Conservation (phyloP, 2,329 filamentous ascomycete genomes). For the Aureobasidium subglaciale region DNA sequence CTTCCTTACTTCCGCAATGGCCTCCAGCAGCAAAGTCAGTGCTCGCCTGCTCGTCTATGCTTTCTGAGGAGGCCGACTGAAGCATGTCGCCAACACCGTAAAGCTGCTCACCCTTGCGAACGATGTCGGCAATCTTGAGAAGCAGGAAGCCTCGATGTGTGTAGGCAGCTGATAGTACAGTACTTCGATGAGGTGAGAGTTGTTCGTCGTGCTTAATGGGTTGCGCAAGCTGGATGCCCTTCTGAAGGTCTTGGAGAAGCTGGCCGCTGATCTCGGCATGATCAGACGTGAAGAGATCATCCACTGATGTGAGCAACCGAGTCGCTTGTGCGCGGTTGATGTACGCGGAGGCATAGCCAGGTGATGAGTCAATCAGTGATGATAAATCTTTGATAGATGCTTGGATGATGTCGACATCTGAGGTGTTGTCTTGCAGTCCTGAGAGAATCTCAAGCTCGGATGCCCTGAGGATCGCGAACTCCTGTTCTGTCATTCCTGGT, state of each 20-base stretch:
- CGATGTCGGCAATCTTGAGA: conserved; percentile 32
- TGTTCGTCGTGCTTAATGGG: conserved; percentile 43
- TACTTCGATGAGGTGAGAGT: conserved; percentile 58
- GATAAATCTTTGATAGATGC: conserved; percentile 3
- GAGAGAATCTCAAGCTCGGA: conserved; percentile 11
- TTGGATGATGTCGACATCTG: background rate
- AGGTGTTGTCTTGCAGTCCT: background rate
- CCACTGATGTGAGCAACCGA: conserved; percentile 32
- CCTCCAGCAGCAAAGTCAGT: conserved; percentile 48
- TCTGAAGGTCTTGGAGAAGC: conserved; percentile 31
- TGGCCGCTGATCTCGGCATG: conserved; percentile 9
- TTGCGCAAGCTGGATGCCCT: conserved; percentile 52
- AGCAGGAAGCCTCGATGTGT: conserved; percentile 57
- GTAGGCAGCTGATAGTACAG: conserved; percentile 61
- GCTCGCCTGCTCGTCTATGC: conserved; percentile 48
- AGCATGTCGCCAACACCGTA: conserved; percentile 8
- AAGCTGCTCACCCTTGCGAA: conserved; percentile 10
- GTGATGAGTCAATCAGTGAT: conserved; percentile 49
- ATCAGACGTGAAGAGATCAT: conserved; percentile 12
- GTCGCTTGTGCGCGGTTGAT: conserved; percentile 68
- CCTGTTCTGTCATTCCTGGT: conserved; percentile 1
- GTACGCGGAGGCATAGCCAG: conserved; percentile 63
- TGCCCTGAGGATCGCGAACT: background rate
- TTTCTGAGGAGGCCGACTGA: conserved; percentile 23
- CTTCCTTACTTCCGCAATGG: conserved; percentile 50